Evolutionary conservation across 2,329 filamentous ascomycete genomes (phyloP).

Genomic region (Elsinoe perseae): DNA sequence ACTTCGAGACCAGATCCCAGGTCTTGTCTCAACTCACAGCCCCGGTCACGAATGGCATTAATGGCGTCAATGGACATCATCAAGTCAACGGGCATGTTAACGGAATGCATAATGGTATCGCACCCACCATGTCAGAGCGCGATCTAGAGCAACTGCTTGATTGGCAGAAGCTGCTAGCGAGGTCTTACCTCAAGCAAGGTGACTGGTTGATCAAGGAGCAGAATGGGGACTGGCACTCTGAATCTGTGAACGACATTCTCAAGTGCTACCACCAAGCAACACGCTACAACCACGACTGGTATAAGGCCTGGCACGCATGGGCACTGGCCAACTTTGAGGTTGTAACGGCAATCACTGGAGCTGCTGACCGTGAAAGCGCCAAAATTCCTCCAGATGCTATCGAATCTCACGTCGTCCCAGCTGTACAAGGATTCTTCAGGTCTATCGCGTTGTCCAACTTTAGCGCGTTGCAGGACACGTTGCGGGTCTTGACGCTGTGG

Average conservation of each 20-base stretch:
- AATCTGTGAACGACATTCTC: constrained; percentile 79
- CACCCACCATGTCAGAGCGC: constrained; percentile 29
- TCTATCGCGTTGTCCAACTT: constrained; percentile 87
- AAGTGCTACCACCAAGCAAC: constrained; percentile 88
- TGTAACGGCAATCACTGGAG: constrained; percentile 69
- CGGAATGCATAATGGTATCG: constrained; percentile 28
- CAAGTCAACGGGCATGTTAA: constrained; percentile 34
- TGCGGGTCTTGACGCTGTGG: constrained; percentile 89
- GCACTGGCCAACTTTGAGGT: constrained; percentile 98
- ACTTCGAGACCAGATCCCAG: constrained; percentile 42
- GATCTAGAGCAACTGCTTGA: constrained; percentile 45
- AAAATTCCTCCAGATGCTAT: constrained; percentile 60
- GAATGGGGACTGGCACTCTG: constrained; percentile 80
- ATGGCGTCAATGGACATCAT: constrained; percentile 41
- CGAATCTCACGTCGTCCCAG: constrained; percentile 84
- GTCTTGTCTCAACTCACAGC: constrained; percentile 23
- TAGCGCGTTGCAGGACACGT: constrained; percentile 90
- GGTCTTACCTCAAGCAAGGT: constrained; percentile 92
- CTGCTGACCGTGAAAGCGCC: constrained; percentile 52
- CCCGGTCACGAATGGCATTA: constrained; percentile 35
- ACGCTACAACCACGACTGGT: constrained; percentile 88
- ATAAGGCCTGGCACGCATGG: constrained; percentile 99
- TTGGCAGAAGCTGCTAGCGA: constrained; percentile 67
- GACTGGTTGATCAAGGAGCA: constrained; percentile 89
- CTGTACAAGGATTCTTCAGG: constrained; percentile 92